Evolutionary conservation across 2,329 filamentous ascomycete species (phyloP), one percentile per base, ranked within the genome.

Genomic region (Epichloe uncinata): DNA sequence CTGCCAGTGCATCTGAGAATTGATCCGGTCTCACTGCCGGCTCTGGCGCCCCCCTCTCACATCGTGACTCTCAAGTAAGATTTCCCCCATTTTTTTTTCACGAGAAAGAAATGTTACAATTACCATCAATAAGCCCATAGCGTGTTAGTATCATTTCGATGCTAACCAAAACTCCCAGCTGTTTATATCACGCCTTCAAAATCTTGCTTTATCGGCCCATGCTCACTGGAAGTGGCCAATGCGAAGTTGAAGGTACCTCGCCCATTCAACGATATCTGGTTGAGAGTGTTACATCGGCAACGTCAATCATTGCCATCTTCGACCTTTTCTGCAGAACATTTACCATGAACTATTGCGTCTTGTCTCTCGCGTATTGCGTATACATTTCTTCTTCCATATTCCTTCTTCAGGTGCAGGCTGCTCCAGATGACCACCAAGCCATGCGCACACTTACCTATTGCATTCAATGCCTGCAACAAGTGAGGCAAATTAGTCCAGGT

Each of bases 371-470:
- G 4, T 81, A 81, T 56, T 77, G 75, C 57, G 66, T 81, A 26
- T 81, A 81, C 55, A 81, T 77, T 18, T 76, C 77, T 4, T 74
- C 76, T 3, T 80, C 78, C 1, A 78, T 81, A 43, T 81, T 79
- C 54, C 64, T 81, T 40, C 68, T 81, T 8, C 76, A 81, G 56
- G 74, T 80, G 5, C 77, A 80, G 56, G 77, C 76, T 11, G 71
- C 72, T 42, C 71, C 73, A 15, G 70, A 70, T 26, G 73, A 77
- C 18, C 67, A 71, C 5, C 73, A 74, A 47, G 74, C 75, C 0
- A 58, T 78, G 41, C 71, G 73, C 18, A 73, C 76, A 49, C 62
- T 80, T 16, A 70, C 72, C 51, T 79, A 76, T 56, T 80, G 77
- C 55, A 71, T 79, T 15, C 67, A 71, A 49, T 71, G 71, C 8